Conservation (phyloP, 106 monocot genomes). For the Chionographis japonica region DNA sequence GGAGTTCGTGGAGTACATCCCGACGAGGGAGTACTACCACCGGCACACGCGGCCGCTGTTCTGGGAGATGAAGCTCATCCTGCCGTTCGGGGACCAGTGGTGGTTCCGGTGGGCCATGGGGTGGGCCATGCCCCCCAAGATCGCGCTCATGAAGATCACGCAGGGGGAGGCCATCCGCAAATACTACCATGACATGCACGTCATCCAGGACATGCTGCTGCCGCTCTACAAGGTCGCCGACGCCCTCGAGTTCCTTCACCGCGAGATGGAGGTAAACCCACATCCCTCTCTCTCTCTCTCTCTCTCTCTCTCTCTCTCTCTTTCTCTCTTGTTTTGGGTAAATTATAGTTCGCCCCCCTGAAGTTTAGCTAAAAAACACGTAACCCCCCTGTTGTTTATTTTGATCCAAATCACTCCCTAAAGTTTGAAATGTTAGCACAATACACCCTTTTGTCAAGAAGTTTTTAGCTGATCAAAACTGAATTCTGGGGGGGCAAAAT, state of each 20-base stretch:
- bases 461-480: too few species aligned
- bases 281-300: background rate
- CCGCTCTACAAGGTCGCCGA: slow-evolving; percentile 10
- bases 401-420: too few species aligned
- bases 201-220: slow-evolving; percentile 16
- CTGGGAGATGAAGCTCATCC: slow-evolving; percentile 21
- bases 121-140: slow-evolving; percentile 17
- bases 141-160: slow-evolving; percentile 11
- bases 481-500: too few species aligned
- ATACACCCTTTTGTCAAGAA: too few species aligned
- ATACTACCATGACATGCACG: slow-evolving; percentile 23
- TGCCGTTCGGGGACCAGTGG: slow-evolving; percentile 22
- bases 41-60: slow-evolving; percentile 13
- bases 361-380: too few species aligned
- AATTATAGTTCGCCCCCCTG: too few species aligned
- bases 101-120: slow-evolving; percentile 17
- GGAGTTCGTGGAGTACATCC: slow-evolving; percentile 16
- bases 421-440: too few species aligned
- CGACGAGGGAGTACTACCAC: slow-evolving; percentile 22
- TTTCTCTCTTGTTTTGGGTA: too few species aligned
- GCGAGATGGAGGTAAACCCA: slow-evolving; percentile 7
- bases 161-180: slow-evolving; percentile 21
- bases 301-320: too few species aligned
- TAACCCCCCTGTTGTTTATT: too few species aligned
- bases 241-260: slow-evolving; percentile 15